Base-by-base conservation (phyloP, 345 rosid species). In the Gossypium herbaceum region DNA sequence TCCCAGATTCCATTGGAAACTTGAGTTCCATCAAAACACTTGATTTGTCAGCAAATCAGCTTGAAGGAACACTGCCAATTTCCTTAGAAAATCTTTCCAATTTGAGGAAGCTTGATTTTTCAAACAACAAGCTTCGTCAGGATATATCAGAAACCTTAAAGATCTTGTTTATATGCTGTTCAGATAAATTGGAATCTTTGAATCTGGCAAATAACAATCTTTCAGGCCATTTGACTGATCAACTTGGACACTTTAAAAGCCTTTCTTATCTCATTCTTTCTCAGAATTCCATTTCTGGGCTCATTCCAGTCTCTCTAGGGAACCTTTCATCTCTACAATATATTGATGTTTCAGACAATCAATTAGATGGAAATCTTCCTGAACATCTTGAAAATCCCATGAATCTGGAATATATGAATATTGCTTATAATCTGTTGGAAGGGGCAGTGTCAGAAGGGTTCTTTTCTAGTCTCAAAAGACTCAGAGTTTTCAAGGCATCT, bases 231-330 rank as follows among this genome's bases (percentile, higher is more conserved):
- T 74, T 9, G 2, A 1, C 3, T 17, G 75, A 59, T 22, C 48
- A 7, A 76, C 66, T 44, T 76, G 82, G 79, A 48, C 1, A 48
- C 15, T 48, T 79, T 27, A 58, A 76, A 70, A 12, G 16, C 0
- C 13, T 76, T 39, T 39, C 2, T 1, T 7, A 57, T n/a, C 45
- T 82, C 7, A 62, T 61, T 12, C 48, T 82, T 10, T 82, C 82
- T 11, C 43, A 45, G 19, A 27, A 44, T 12, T 69, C 68, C 54
- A 73, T 82, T 57, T 45, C 66, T 2, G 73, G 77, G 50, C 4
- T 43, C 8, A 58, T 82, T 69, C 85, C 85, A 7, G 2, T 16
- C 3, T 71, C 78, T 67, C 20, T 82, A 19, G 68, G 79, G 66
- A 75, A 67, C 2, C 34, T 61, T 2, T 7, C 73, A 51, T 59